Base-by-base conservation (phyloP, 805 yeast species). In the Yarrowia sp. region DNA sequence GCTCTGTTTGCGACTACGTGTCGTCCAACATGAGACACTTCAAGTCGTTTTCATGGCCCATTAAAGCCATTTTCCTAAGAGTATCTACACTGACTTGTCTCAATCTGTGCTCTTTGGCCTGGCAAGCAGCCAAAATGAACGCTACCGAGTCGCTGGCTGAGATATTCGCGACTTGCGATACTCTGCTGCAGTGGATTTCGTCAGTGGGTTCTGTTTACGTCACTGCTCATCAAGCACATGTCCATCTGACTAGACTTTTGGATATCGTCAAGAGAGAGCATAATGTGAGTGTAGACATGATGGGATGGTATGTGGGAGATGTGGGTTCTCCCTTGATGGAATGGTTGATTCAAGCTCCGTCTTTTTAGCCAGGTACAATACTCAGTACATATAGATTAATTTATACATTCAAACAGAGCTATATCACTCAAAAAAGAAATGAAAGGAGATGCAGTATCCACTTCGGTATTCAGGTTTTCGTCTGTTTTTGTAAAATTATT, bases 31-130 rank as follows among this genome's bases (percentile, higher is more conserved):
- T 51, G 58, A 17, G 58, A 8, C 58, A 51, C 58, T 51, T 51
- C 43, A 51, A 51, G 58, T 51, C 58, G 33, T 51, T 51, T 13
- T 36, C 58, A 14, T 51, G 58, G 58, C 58, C 58, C n/a, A 51
- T 51, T 22, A 51, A 51, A 18, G 58, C 58, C 33, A 51, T 51
- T 10, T 51, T 51, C 13, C 35, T 51, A 9, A 17, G 58, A 14
- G 58, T 51, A 8, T 51, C 58, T 8, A 36, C 58, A 3, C 35
- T 38, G 22, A 51, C 58, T 2, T 51, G 58, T 22, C 58, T 51
- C 9, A 51, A 51, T 10, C 43, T 51, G 22, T 51, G 58, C 5
- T 51, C 58, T 2, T n/a, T 51, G 15, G 58, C 58, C 8, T 51
- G 58, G 58, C 58, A 51, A 10, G 58, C 58, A 8, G 38, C 58